phyloP scores from a whole-genome alignment of 305 asterid species.

The Fraxinus nigra region DNA sequence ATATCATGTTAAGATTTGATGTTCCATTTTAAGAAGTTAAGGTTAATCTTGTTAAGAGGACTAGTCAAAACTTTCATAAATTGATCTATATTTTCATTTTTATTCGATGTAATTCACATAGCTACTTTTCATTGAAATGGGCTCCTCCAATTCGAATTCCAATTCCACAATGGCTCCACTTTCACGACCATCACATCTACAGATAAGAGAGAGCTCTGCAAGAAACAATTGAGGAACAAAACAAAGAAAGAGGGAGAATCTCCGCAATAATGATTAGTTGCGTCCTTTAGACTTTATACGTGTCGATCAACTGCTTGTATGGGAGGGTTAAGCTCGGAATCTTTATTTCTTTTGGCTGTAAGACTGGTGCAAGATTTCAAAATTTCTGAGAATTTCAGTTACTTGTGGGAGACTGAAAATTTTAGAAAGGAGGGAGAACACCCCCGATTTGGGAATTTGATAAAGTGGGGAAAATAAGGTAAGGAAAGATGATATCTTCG shows the following conservation, averaged over 20 bases:
- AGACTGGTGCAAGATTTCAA: conserved; percentile 28
- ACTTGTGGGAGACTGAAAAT: conserved; percentile 24
- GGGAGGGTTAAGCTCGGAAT: conserved; percentile 14
- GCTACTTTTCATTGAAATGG: conserved; percentile 22
- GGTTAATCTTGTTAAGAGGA: too few relatives aligned
- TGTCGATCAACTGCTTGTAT: conserved; percentile 6
- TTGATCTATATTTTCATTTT: too few relatives aligned
- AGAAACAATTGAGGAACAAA: neutral
- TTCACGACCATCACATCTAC: conserved; percentile 23
- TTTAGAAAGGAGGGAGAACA: neutral
- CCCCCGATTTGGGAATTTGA: conserved; percentile 14
- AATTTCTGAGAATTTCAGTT: conserved; percentile 25
- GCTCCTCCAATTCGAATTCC: conserved; percentile 25
- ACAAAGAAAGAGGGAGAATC: neutral
- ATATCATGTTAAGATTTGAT: too few relatives aligned
- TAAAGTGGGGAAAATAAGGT: conserved; percentile 6
- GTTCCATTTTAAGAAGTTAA: too few relatives aligned
- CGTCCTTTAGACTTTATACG: conserved; percentile 1
- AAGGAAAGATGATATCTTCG: conserved; percentile 48
- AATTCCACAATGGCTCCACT: conserved; percentile 24
- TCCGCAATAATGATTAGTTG: conserved; percentile 17
- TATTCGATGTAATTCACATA: too few relatives aligned
- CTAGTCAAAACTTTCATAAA: too few relatives aligned
- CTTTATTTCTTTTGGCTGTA: conserved; percentile 17
- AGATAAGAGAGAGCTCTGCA: neutral